Base-by-base conservation (phyloP, 2,329 filamentous ascomycete species). In the Microsporum canis region DNA sequence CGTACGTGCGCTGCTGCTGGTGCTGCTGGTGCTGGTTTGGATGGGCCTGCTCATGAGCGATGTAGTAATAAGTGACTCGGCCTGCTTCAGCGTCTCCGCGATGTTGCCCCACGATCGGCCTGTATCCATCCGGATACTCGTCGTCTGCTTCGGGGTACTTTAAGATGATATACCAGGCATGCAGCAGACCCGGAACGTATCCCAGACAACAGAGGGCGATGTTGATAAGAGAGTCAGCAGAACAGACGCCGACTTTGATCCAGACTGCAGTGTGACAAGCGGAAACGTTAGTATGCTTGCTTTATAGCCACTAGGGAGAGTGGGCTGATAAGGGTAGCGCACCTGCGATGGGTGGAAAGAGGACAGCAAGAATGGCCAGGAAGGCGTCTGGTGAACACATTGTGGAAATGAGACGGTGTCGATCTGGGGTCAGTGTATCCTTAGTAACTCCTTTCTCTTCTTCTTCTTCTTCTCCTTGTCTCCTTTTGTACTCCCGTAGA, bases 81-180 rank as follows among this genome's bases (percentile, higher is more conserved):
- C 74, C 74, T 58, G 75, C 75, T 62, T 76, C 73, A 12, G 71
- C 66, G 58, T 75, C 73, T 4, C 67, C 65, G 5, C 31, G 65
- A 38, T 66, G 68, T 67, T 76, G 81, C 59, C 85, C 83, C 41
- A 82, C 76, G 45, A 88, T 73, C 58, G 79, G 76, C 67, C 89
- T 83, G 75, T 94, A 91, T 61, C 64, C 64, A n/a, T 79, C 74
- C 36, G 67, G 68, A 60, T 78, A 72, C 65, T 87, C 84, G 73
- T 82, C 82, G 62, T 86, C 80, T 67, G 77, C 75, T 63, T 96
- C 92, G 62, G 94, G 94, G 73, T 87, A 89, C 71, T 89, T 88
- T 69, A 89, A 84, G 76, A 99, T 96, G 75, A 97, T 95, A 81
- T 97, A 99, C 92, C 94, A 97, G 65, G 91, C 84, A 78, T 99